Base-by-base conservation (phyloP, 1,284 basidiomycete species). In the Neonothopanus nambi region DNA sequence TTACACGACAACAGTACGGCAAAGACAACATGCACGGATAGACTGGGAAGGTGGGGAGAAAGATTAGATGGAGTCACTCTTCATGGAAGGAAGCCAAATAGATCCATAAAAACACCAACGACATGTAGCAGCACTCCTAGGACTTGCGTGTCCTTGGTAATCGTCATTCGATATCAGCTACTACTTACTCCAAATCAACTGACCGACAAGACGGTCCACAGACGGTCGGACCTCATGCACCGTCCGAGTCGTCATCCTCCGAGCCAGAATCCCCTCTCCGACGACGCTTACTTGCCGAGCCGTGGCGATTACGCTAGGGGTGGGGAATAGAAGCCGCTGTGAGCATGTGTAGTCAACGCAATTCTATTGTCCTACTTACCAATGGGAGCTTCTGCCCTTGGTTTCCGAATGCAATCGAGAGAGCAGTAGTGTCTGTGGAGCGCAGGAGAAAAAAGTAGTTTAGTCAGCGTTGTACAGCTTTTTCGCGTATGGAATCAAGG, bases 381-480 rank as follows among this genome's bases (percentile, higher is more conserved):
- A 92, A 76, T 24, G 94, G 91, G 49, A 96, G 78, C 67, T 95
- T 93, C 70, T 95, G 89, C 30, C 92, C 92, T 75, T 96, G 93
- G 63, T 87, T 88, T 17, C 91, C 91, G 65, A 96, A 89, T n/a
- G 89, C 87, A 57, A 93, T 91, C 21, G 93, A 95, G 30, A 95
- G 78, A 13, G 91, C 86, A 35, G 93, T 95, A 12, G 91, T 93
- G 65, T 93, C 92, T 86, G 65, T 33, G 8, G 30, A 33, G 30
- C 30, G 30, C 54, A 57, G 55, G 48, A 47, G 18, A n/a, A 35
- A 33, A 28, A 17, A 24, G 26, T 30, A 40, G 30, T 33, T 41
- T 23, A 51, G 44, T 20, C 42, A 48, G 15, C 8, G 13, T 13
- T 33, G 30, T 33, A 9, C 13, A 33, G n/a, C n/a, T n/a, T n/a